Base-by-base conservation (phyloP, 2,329 filamentous ascomycete species). In the Akanthomyces dipterigenus region DNA sequence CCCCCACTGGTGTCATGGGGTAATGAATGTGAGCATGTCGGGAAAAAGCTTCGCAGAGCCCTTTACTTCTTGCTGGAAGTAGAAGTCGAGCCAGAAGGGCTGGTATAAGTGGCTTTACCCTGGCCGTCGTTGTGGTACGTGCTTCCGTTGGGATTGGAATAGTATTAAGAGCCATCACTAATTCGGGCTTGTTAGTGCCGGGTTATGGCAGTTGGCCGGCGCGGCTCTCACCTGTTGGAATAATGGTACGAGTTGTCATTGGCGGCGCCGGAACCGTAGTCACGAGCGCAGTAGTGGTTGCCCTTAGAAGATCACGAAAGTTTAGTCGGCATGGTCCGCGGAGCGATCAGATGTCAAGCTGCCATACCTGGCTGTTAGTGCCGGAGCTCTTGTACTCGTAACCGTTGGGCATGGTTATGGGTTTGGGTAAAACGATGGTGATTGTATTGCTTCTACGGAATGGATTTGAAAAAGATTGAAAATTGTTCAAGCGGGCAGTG, bases 141-240 rank as follows among this genome's bases (percentile, higher is more conserved):
- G 69, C 83, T 88, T 16, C 86, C 85, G 64, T 88, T 81, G 50
- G 85, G 74, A 75, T 90, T 90, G 70, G 81, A 83, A 75, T 90
- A 90, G 76, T 90, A 89, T 78, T 90, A 90, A 1, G 85, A 88
- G 42, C 87, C 86, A 66, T 89, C 69, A 24, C 81, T 83, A 28
- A 34, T 12, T 11, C 22, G n/a, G 34, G 49, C 42, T 51, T 20
- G 55, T 60, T n/a, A 42, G 57, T 20, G 11, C 40, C 3, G n/a
- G 42, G 8, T 3, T 14, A 7, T 2, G n/a, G 24, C 43, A 20
- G 3, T 22, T 16, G 18, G 28, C 2, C 34, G 31, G 34, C 48
- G 8, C 3, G 55, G 34, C 24, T 71, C 79, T 65, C 70, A 84
- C 82, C 62, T 69, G 77, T 90, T 90, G 57, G 84, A 88, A 70